Conservation (phyloP, 176 grass and related monocot species). For the Triticum monococcum region DNA sequence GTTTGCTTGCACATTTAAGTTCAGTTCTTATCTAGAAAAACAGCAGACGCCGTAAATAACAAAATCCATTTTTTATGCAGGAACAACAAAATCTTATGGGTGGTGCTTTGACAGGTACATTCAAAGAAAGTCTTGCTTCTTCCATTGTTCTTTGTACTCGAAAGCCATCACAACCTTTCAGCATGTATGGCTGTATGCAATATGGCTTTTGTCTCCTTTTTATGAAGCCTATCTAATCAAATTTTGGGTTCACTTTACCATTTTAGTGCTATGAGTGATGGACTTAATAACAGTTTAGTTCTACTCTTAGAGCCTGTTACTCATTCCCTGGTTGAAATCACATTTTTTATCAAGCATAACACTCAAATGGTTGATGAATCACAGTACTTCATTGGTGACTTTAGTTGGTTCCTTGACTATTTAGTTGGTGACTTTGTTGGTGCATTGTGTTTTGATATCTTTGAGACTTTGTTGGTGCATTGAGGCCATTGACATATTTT, state of each 20-base stretch:
- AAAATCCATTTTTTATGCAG: constrained; percentile 41
- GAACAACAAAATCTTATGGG: constrained; percentile 44
- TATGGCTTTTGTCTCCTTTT: neutral
- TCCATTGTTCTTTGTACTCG: constrained; percentile 26
- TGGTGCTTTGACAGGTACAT: constrained; percentile 53
- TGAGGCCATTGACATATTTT: neutral
- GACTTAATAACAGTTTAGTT: neutral
- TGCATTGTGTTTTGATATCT: neutral
- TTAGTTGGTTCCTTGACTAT: neutral
- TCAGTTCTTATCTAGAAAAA: neutral
- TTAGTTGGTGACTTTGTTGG: neutral
- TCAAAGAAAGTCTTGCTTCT: constrained; percentile 20
- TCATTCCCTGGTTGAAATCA: constrained; percentile 5
- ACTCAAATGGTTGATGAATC: neutral
- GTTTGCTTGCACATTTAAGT: constrained; percentile 7
- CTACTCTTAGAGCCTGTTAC: neutral
- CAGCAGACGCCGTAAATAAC: constrained; percentile 21
- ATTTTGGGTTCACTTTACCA: neutral
- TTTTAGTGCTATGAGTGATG: neutral
- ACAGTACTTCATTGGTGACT: neutral
- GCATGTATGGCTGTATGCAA: neutral
- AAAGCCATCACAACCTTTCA: constrained; percentile 11
- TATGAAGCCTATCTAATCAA: neutral
- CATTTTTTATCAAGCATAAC: neutral
- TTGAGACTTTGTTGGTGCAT: neutral